Conservation (phyloP, 768 basidiomycete genomes). For the Lactifluus volemus region DNA sequence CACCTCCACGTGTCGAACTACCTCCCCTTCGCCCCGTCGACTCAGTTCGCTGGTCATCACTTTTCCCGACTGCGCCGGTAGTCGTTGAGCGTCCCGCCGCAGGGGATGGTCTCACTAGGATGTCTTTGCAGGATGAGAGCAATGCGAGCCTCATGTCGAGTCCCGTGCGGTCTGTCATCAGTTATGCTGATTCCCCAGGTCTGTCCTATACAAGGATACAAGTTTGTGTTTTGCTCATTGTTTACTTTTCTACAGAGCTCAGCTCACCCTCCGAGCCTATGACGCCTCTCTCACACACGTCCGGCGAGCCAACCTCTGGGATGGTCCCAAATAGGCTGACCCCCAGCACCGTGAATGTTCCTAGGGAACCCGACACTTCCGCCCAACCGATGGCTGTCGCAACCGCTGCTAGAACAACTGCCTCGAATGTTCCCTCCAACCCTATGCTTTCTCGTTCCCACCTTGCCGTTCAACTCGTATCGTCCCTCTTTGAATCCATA, state of each 20-base stretch:
- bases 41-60: slow-evolving; percentile 1
- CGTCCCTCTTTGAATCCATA: slow-evolving; percentile 11
- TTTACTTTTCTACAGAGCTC: neutral
- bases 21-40: neutral
- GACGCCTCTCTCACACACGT: slow-evolving; percentile 2
- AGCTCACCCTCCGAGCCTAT: slow-evolving; percentile 2
- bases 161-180: slow-evolving; percentile 2
- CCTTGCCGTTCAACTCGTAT: neutral
- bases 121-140: neutral
- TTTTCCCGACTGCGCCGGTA: slow-evolving; percentile 9
- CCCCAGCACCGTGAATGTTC: neutral
- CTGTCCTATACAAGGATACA: neutral
- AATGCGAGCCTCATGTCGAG: neutral
- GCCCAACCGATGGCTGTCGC: neutral
- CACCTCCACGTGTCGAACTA: neutral
- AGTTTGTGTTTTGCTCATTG: neutral
- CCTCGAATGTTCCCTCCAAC: neutral
- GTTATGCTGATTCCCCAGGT: slow-evolving; percentile 3
- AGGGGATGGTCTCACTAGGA: neutral
- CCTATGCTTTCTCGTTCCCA: neutral
- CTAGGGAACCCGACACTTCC: neutral
- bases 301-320: neutral
- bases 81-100: neutral
- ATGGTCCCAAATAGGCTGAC: neutral
- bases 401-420: neutral